Percentiles rank a stretch among this genome's conserved stretches.
Conservation (phyloP, 2,329 filamentous ascomycete species). For the Aspergillus luchuensis region DNA sequence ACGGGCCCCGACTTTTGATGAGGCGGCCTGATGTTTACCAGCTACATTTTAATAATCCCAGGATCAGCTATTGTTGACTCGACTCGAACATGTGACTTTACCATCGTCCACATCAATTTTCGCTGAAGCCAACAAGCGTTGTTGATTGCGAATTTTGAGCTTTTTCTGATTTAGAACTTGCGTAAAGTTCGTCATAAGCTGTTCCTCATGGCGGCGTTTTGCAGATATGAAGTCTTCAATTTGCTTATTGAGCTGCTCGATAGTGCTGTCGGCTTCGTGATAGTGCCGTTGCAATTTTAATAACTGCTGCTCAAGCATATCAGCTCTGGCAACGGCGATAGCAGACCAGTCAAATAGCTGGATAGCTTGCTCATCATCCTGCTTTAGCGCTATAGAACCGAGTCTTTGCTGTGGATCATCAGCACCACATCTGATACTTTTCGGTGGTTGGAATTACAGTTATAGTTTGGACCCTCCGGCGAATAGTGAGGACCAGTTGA, state of each 20-base stretch:
- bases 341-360: conserved; percentile 60
- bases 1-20: conserved; percentile 15
- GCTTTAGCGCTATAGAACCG: conserved; percentile 54
- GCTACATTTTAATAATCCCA: conserved; percentile 20
- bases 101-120: conserved; percentile 46
- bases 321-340: conserved; percentile 49
- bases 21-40: conserved; percentile 28
- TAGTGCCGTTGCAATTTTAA: conserved; percentile 43
- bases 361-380: conserved; percentile 58
- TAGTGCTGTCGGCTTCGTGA: conserved; percentile 51
- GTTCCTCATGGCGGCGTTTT: conserved; percentile 59
- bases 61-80: background rate
- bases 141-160: conserved; percentile 64
- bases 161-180: conserved; percentile 65
- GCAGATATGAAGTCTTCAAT: conserved; percentile 60
- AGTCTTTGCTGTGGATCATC: conserved; percentile 50
- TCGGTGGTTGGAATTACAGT: conserved; percentile 34
- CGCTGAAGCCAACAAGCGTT: conserved; percentile 56
- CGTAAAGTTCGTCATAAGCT: conserved; percentile 60
- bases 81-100: conserved; percentile 19
- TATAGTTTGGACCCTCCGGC: conserved; percentile 53
- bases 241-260: conserved; percentile 55
- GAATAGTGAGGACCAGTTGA: conserved; percentile 44
- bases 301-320: conserved; percentile 46
- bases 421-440: conserved; percentile 12